Base-by-base conservation (phyloP, 192 early-diverging fungal genomes). In the Coemansia sp. region DNA sequence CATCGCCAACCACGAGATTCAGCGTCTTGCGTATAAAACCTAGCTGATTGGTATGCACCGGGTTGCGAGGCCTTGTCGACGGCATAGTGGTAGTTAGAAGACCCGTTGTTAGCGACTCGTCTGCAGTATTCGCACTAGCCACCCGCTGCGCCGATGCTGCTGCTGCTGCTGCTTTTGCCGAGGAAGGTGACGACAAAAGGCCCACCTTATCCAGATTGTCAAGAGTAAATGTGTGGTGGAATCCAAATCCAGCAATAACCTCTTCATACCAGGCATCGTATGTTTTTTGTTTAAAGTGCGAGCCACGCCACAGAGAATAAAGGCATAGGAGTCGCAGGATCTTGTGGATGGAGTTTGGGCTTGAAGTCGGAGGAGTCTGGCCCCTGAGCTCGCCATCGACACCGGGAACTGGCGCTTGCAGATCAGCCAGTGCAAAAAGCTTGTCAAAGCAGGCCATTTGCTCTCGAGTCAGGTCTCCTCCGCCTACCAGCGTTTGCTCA, bases 181-280 rank as follows among this genome's bases (percentile, higher is more conserved):
- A n/a, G n/a, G 54, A 51, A 10, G 73, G 73, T 26, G 82, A 74
- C 54, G 93, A 70, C 1, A 85, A 63, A 61, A 99, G 79, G 0
- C 92, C 91, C 18, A 88, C 80, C 6, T 79, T 77, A 32, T 78
- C 76, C 41, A 99, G 73, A 64, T 94, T 91, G 67, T 94, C 87
- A 15, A 99, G 74, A 2, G 96, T 99, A 15, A 92, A 76, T 45
- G 95, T 77, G 66, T 99, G 96, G 65, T 92, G 87, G 72, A 89
- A 90, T 13, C 97, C 96, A 86, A 97, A 99, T 0, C 96, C 91
- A 77, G 95, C 91, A 36, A 91, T 74, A 46, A 99, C 84, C 63
- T 96, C 94, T 26, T 90, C 85, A 72, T 90, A 87, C 75, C 95
- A 90, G 36, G 85, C 79, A 43, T 99, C 97, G 61, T 87, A 93